Base-by-base conservation (phyloP, 129 eudicot genomes). In the Smallanthus sonchifolius region DNA sequence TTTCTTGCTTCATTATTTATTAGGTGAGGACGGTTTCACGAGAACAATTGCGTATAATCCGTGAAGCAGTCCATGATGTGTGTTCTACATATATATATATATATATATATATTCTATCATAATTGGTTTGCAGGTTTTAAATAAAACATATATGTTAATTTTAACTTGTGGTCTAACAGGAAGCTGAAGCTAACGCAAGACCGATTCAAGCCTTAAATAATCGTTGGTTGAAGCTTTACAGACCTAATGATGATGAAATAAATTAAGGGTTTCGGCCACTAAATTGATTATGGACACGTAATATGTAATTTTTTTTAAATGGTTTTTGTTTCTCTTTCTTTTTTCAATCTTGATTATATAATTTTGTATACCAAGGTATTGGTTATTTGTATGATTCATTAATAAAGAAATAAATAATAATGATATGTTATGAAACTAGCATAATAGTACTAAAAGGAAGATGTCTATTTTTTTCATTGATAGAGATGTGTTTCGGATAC, bases 61-160 rank as follows among this genome's bases (percentile, higher is more conserved):
- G 56, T 8, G 77, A 72, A 39, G 77, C 77, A 19, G 68, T 72
- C 4, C 77, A 72, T 57, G 77, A 72, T 42, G 77, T 72, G 47
- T 56, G 77, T 7, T 24, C 39, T 56, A 24, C 2, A 3, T 11
- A 35, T 11, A n/a, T n/a, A n/a, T n/a, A n/a, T n/a, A n/a, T n/a
- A n/a, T n/a, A n/a, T n/a, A n/a, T n/a, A n/a, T n/a, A 17, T 47
- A 4, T 2, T 52, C 8, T 40, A 16, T 7, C 6, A n/a, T 19
- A 5, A 40, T 8, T 38, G 3, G 28, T 40, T 65, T 40, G n/a
- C 8, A 19, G 11, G 7, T 7, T 15, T 65, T n/a, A 7, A 2
- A n/a, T 5, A 2, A 6, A n/a, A 48, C 7, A 4, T 36, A 10
- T 54, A 17, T 55, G 15, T 17, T 71, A 72, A 72, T 39, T n/a